Percentiles rank a stretch among this genome's conserved stretches.
Evolutionary conservation across 345 rosid genomes (phyloP).

Genomic region (Gossypium stocksii): DNA sequence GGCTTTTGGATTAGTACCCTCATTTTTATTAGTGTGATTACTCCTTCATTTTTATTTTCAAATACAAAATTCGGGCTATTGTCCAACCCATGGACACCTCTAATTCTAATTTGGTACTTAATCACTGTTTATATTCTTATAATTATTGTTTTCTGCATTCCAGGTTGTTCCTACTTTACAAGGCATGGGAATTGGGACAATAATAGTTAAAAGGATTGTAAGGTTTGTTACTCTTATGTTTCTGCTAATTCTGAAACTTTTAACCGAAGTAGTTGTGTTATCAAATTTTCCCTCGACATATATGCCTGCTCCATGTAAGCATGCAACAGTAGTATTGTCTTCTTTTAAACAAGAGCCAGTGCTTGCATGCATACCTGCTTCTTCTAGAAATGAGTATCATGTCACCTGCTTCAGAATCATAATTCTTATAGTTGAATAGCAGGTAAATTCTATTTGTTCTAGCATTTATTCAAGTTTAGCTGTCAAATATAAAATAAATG

Average conservation of each 20-base stretch:
- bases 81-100: not conserved
- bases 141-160: constrained; percentile 41
- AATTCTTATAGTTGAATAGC: not conserved
- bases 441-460: not conserved
- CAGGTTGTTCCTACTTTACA: constrained; percentile 75
- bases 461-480: not conserved
- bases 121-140: constrained; percentile 18
- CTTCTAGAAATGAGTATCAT: not conserved
- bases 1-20: not conserved
- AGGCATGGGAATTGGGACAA: constrained; percentile 71
- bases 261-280: not conserved
- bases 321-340: not conserved
- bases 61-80: too few relatives aligned
- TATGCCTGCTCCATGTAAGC: not conserved
- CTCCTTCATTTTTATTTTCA: not conserved
- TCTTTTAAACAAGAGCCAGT: not conserved
- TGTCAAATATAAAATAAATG: not conserved
- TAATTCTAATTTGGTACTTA: not conserved
- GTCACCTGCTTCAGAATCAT: not conserved
- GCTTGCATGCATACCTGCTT: not conserved
- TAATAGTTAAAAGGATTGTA: constrained; percentile 62
- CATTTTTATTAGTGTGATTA: not conserved
- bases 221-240: constrained; percentile 40
- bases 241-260: not conserved
- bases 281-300: not conserved